Evolutionary conservation across 169 alveolate species (phyloP).

Genomic region (Eimeria mitis): DNA sequence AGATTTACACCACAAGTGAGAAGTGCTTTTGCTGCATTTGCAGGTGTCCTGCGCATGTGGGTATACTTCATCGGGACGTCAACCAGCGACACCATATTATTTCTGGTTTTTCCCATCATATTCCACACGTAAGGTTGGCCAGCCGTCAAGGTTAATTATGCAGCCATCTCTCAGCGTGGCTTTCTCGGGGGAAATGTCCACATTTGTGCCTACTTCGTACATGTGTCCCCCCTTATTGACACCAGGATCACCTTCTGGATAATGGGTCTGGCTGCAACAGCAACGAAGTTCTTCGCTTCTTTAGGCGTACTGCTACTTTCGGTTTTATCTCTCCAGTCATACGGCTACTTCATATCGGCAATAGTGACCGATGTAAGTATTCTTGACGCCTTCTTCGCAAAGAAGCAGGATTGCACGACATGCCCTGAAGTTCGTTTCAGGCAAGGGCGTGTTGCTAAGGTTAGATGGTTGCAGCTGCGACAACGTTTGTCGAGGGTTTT

Average conservation of each 20-base stretch:
- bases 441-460: background rate
- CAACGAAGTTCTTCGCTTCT: constrained; percentile 67
- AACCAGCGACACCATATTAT: constrained; percentile 42
- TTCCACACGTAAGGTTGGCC: constrained; percentile 64
- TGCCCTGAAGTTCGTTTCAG: background rate
- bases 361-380: constrained; percentile 42
- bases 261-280: constrained; percentile 56
- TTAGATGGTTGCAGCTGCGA: background rate
- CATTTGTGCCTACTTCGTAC: background rate
- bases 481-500: background rate
- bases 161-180: background rate
- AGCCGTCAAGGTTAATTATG: background rate
- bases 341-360: constrained; percentile 63
- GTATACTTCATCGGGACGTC: constrained; percentile 54
- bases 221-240: background rate
- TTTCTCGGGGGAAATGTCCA: background rate
- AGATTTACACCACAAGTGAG: background rate
- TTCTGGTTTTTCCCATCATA: constrained; percentile 46
- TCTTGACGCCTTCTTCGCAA: background rate
- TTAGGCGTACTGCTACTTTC: constrained; percentile 57
- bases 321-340: constrained; percentile 47
- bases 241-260: constrained; percentile 69
- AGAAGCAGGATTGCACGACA: background rate
- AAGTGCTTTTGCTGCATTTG: background rate
- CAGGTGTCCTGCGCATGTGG: constrained; percentile 80